Base-by-base conservation (phyloP, 2,329 filamentous ascomycete genomes). In the Fusarium caatingaense region DNA sequence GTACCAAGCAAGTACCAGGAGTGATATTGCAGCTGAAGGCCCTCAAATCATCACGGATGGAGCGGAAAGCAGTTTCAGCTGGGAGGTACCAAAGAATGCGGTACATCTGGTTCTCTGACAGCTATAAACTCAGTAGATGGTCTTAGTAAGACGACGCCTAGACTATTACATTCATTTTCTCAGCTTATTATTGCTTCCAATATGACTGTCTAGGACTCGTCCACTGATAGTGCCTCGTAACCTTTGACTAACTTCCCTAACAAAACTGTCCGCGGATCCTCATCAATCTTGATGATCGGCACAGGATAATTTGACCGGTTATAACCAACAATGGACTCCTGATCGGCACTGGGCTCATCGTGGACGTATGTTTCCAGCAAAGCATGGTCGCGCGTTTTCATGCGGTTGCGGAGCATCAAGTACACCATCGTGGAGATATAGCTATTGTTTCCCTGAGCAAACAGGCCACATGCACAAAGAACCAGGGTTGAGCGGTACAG, bases 201-300 rank as follows among this genome's bases (percentile, higher is more conserved):
- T 5, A n/a, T 37, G 3, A 1, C 34, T 7, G 1, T 37, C 9
- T 37, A n/a, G 6, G 9, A 6, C 9, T 20, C 45, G 13, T 50
- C 30, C 1, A 50, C 13, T 20, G 21, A 50, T 4, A 37, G 47
- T 10, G 4, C 21, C 16, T 50, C 47, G 1, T 50, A 50, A 4
- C 6, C 6, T 18, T 60, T 47, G 0, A 56, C 42, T 21, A 56
- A 23, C 13, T 56, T 46, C 11, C 11, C 30, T 8, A 56, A 11
- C 8, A 47, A 21, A 10, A 30, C 42, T 10, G 42, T 47, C 16
- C 42, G 25, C 3, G 15, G 53, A 13, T 56, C 42, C 21, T 56
- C 53, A 6, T 56, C 40, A 18, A 56, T 47, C n/a, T 40, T 56
- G 0, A 56, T 47, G 18, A 47, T 56, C 13, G 53, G 53, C 5